Evolutionary conservation across 2,329 filamentous ascomycete species (phyloP), one percentile per base, ranked within the genome.

Genomic region (Pezicula radicicola): DNA sequence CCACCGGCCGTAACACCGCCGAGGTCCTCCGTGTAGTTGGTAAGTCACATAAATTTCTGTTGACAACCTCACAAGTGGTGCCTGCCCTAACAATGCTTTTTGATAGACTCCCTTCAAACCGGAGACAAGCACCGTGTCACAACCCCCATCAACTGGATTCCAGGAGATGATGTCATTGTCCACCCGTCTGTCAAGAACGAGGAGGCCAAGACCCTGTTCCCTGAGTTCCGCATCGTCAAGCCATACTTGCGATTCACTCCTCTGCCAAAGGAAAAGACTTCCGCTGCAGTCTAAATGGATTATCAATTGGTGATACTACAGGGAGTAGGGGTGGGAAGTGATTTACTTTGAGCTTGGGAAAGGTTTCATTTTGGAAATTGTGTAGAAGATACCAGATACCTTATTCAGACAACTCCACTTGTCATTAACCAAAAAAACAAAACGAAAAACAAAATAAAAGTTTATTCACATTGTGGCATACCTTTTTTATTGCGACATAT

Each of bases 161-260:
- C 84, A 42, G 91, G 91, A 50, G 88, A 96, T 66, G 91, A 97
- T 69, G 92, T 96, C 62, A 96, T 97, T 68, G 89, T 97, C 57
- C 90, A 91, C 68, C 90, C 91, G 44, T 79, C 78, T 55, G 84
- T 96, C 68, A 87, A 83, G 70, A 91, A 90, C 57, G 88, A 89
- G 71, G 87, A 94, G 75, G 92, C 91, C 67, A 87, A 86, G 80
- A 84, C 87, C 74, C 85, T 96, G 67, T 96, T 96, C 80, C 89
- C 89, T 57, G 80, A 93, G 58, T 81, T 85, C 73, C 77, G 78
- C 66, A 78, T 79, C 60, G 79, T 86, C 70, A 86, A 86, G 79
- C 82, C 82, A 51, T 88, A 92, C 74, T 77, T 92, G 68, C 79
- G 88, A 69, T 91, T 86, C 72, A 90, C 88, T 41, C 74, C 80